Evolutionary conservation across 176 grass and related monocot genomes (phyloP), one percentile per base, ranked within the genome.

Genomic region (Raddia guianensis): DNA sequence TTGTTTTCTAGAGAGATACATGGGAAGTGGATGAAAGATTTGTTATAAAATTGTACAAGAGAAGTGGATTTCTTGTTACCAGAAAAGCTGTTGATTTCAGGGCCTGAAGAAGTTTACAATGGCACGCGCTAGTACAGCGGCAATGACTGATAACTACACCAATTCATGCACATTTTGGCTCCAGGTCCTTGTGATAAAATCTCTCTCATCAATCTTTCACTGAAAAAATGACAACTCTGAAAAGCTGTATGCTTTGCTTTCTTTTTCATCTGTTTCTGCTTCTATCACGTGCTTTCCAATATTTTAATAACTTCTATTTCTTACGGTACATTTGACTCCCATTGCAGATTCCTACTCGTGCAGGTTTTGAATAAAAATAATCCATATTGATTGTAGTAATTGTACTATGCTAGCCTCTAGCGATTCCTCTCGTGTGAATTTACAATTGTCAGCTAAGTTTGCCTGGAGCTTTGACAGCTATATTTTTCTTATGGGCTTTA

Each of bases 241-340:
- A 70, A 88, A 80, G 35, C 13, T 63, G 80, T 88, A 74, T 80
- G 77, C 20, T 37, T 68, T 18, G 9, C 4, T 68, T 42, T 74
- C 61, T 9, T 83, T 83, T 66, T 59, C 35, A 15, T 63, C 40
- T 79, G 45, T 20, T 44, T 69, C 61, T 80, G 70, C 15, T 68
- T 51, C 20, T 63, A 35, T 14, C 62, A 83, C 67, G n/a, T 73
- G 14, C 12, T 21, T 46, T 77, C 3, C 51, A 45, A n/a, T 76
- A 67, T 66, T 55, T 51, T 42, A 50, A 74, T 51, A 4, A 42
- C 3, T 77, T 63, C 3, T 56, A 64, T n/a, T 58, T 48, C 19
- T 35, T 62, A 60, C 63, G 5, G 6, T 45, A 10, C 49, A 66
- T 56, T 33, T 78, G 49, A 58, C 71, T 76, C 51, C 19, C 35